A percentile compares a stretch with the other conserved stretches of the same genome.
Conservation (phyloP, 345 rosid genomes). For the Eucalyptus pauciflora region DNA sequence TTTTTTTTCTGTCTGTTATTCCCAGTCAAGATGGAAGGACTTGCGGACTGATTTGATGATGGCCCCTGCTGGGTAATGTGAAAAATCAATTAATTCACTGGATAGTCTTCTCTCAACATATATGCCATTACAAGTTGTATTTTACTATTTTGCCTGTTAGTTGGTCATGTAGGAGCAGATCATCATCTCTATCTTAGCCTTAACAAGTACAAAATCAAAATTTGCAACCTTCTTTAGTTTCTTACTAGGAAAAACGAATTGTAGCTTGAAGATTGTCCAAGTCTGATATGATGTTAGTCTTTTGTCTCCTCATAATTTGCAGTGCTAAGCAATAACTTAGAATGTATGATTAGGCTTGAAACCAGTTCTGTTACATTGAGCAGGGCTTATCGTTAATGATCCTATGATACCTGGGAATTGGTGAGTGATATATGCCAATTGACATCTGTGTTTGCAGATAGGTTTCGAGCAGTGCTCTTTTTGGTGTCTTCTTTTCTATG, state of each 20-base stretch:
- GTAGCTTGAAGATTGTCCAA: not conserved
- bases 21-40: slow-evolving; percentile 92
- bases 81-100: not conserved
- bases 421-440: not conserved
- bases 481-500: not conserved
- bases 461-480: not conserved
- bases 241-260: not conserved
- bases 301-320: not conserved
- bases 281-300: not conserved
- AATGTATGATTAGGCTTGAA: not conserved
- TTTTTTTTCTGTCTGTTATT: not conserved
- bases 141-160: not conserved
- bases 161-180: not conserved
- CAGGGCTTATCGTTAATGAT: not conserved
- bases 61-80: slow-evolving; percentile 73
- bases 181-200: not conserved
- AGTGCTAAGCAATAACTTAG: not conserved
- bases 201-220: not conserved
- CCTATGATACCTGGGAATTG: not conserved
- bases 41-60: slow-evolving; percentile 86
- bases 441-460: not conserved
- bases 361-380: not conserved
- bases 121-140: not conserved
- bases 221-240: not conserved
- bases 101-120: not conserved